Percentiles rank a stretch among this genome's conserved stretches.
Evolutionary conservation across 164 flowering plant genomes (phyloP).

Genomic region (Chimonanthus praecox): DNA sequence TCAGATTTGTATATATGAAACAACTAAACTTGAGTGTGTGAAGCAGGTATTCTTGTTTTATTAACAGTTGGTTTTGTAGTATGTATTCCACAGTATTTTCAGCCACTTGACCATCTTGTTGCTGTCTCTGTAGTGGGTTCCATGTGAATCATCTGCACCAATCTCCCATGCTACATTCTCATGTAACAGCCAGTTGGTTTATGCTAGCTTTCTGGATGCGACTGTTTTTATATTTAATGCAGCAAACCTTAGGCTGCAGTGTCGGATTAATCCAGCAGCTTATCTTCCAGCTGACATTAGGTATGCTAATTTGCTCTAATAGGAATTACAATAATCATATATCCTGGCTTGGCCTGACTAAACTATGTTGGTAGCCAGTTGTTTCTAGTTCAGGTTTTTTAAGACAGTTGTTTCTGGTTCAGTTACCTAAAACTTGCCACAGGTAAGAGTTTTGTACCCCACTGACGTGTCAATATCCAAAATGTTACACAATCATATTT

Average conservation of each 20-base stretch:
- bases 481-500: no score
- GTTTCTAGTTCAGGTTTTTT: no score
- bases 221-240: conserved; percentile 71
- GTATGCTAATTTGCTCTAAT: conserved; percentile 23
- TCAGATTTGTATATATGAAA: conserved; percentile 87
- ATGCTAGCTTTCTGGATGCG: conserved; percentile 82
- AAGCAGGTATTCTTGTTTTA: conserved; percentile 58
- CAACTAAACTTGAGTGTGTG: conserved; percentile 71
- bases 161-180: conserved; percentile 93
- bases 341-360: no score
- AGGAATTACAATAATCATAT: no score
- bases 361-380: no score
- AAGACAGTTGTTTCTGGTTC: no score
- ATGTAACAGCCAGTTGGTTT: conserved; percentile 86
- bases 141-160: conserved; percentile 66
- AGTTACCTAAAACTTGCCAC: no score
- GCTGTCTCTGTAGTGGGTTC: conserved; percentile 30
- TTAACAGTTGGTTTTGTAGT: no score
- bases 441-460: no score
- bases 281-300: conserved; percentile 81
- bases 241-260: conserved; percentile 57
- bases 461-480: no score
- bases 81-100: no score
- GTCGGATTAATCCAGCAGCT: conserved; percentile 74
- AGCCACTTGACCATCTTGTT: background rate